A percentile compares a stretch with the other conserved stretches of the same genome.
These are phyloP conservation scores for Phytophthora fragariae DNA, from an alignment of 352 stramenopile genomes.

Conservation along the genomic window DNA sequence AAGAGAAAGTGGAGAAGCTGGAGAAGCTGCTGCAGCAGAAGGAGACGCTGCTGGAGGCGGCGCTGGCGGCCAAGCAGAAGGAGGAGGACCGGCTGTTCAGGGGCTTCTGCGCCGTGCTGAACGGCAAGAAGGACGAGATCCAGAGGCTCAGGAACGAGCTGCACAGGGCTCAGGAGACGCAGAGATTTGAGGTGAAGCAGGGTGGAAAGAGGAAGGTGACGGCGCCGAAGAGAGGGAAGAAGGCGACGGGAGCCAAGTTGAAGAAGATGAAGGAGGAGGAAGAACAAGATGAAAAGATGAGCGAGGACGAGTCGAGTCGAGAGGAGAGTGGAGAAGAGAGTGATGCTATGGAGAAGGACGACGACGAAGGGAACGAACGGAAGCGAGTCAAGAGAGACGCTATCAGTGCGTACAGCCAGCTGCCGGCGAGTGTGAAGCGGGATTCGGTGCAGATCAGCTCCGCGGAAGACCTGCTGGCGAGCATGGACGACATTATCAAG, in stretches of 20 bases:
- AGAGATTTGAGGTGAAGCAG: neutral
- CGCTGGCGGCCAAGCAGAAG: constrained; percentile 52
- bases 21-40: constrained; percentile 52
- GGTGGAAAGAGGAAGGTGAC: constrained; percentile 16
- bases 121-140: constrained; percentile 74
- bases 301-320: constrained; percentile 21
- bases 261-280: constrained; percentile 17
- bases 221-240: constrained; percentile 9
- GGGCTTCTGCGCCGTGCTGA: constrained; percentile 61
- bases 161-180: constrained; percentile 15
- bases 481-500: constrained; percentile 58
- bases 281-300: constrained; percentile 26
- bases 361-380: constrained; percentile 13
- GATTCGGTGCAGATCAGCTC: constrained; percentile 47
- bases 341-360: constrained; percentile 3
- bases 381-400: constrained; percentile 32
- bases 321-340: constrained; percentile 28
- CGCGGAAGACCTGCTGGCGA: constrained; percentile 49
- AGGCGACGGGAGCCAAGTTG: constrained; percentile 42
- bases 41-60: constrained; percentile 52
- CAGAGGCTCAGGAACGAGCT: constrained; percentile 49
- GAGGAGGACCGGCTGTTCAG: constrained; percentile 51
- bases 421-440: constrained; percentile 30
- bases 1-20: constrained; percentile 34
- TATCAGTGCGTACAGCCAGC: constrained; percentile 47